phyloP scores from a whole-genome alignment of 345 rosid species.

The Aquilaria malaccensis region DNA sequence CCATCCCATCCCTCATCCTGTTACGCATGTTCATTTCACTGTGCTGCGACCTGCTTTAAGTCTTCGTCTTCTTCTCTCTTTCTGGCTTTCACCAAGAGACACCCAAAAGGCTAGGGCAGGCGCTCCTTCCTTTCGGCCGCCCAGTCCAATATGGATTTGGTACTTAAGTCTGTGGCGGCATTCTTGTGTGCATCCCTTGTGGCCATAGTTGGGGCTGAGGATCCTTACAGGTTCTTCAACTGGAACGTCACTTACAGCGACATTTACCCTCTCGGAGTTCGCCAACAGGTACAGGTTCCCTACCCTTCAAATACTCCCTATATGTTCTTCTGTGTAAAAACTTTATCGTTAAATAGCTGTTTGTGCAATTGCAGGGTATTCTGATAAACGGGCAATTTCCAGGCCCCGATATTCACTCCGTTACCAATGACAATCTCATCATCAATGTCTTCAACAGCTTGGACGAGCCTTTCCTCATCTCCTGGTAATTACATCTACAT shows the following conservation, averaged over 20 bases:
- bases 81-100: background rate
- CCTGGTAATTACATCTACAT: slow-evolving; percentile 28
- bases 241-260: slow-evolving; percentile 65
- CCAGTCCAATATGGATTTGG: background rate
- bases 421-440: slow-evolving; percentile 63
- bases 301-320: too few relatives aligned
- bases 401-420: slow-evolving; percentile 63
- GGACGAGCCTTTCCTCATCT: slow-evolving; percentile 58
- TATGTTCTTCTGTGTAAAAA: too few relatives aligned
- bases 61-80: background rate
- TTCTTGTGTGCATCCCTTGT: slow-evolving; percentile 17
- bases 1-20: slow-evolving; percentile 12
- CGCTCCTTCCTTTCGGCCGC: slow-evolving; percentile 13
- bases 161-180: slow-evolving; percentile 4
- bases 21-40: slow-evolving; percentile 6
- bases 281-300: slow-evolving; percentile 31
- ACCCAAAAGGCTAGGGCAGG: background rate
- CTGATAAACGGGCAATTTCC: slow-evolving; percentile 76
- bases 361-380: slow-evolving; percentile 37
- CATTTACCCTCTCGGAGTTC: slow-evolving; percentile 56
- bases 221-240: slow-evolving; percentile 52
- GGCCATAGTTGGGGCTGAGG: slow-evolving; percentile 34
- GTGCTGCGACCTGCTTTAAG: background rate
- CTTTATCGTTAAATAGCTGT: too few relatives aligned
- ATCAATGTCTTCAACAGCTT: slow-evolving; percentile 56